phyloP scores from a whole-genome alignment of 148 eudicot genomes.

The Amaranthus hypochondriacus region DNA sequence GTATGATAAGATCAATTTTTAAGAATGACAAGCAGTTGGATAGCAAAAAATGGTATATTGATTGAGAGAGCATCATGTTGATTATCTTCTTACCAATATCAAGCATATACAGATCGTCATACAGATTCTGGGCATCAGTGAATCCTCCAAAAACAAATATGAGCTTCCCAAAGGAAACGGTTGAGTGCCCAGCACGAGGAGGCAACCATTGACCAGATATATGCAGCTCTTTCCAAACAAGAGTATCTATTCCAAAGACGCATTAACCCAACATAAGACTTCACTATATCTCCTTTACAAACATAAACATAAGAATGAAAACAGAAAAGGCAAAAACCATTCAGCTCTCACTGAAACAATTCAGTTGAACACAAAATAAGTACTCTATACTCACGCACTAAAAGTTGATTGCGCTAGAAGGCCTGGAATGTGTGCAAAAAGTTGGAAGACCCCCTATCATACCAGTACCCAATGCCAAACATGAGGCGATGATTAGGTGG shows the following conservation, averaged over 20 bases:
- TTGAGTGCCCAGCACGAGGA: slow-evolving; percentile 94
- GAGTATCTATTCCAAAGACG: slow-evolving; percentile 52
- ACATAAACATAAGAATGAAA: slow-evolving; percentile 1
- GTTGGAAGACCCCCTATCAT: background rate
- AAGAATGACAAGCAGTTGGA: slow-evolving; percentile 4
- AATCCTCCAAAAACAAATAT: slow-evolving; percentile 94
- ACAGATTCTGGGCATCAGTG: slow-evolving; percentile 74
- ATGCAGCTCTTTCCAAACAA: slow-evolving; percentile 74
- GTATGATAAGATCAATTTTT: background rate
- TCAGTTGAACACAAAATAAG: background rate
- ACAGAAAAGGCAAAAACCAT: background rate
- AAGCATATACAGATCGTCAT: slow-evolving; percentile 76
- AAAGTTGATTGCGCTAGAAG: background rate
- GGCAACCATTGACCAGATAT: slow-evolving; percentile 76
- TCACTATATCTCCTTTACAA: background rate
- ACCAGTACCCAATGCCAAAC: background rate
- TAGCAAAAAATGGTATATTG: background rate
- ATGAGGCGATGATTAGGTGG: no score
- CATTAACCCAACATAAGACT: slow-evolving; percentile 1
- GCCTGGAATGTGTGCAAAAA: background rate
- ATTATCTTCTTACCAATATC: slow-evolving; percentile 59
- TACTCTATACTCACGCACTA: background rate
- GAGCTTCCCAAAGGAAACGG: slow-evolving; percentile 65
- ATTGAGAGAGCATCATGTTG: background rate
- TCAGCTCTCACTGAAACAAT: background rate